Conservation (phyloP, 352 stramenopile genomes). For the Pythium aquatile region DNA sequence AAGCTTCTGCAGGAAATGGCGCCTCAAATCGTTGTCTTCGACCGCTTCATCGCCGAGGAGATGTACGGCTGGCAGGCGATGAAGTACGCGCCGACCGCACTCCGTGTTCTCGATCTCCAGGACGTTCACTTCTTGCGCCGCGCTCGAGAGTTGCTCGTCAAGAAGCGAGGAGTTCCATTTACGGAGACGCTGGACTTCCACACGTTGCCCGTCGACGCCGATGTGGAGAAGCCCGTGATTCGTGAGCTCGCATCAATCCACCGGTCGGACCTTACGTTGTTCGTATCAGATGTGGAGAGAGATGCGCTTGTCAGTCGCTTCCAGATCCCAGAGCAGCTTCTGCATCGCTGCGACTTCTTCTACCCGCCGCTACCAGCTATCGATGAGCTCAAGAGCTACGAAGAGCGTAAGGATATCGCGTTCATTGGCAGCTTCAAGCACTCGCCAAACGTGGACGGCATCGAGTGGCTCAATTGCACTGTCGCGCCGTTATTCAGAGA, state of each 20-base stretch:
- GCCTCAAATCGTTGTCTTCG: slow-evolving; percentile 76
- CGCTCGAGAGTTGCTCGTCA: slow-evolving; percentile 76
- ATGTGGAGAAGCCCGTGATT: slow-evolving; percentile 63
- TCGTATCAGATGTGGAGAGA: slow-evolving; percentile 64
- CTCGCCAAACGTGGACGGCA: slow-evolving; percentile 87
- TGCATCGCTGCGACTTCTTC: slow-evolving; percentile 74
- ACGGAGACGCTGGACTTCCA: slow-evolving; percentile 41
- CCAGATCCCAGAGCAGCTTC: slow-evolving; percentile 40
- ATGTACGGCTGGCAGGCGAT: slow-evolving; percentile 85
- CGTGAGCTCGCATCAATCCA: slow-evolving; percentile 78
- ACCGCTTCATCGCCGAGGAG: slow-evolving; percentile 83
- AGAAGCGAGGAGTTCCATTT: slow-evolving; percentile 46
- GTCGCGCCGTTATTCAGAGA: slow-evolving; percentile 77
- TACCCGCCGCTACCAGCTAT: slow-evolving; percentile 42
- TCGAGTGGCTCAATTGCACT: slow-evolving; percentile 65
- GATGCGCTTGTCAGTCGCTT: slow-evolving; percentile 60
- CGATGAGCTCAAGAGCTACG: slow-evolving; percentile 27
- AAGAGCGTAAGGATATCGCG: slow-evolving; percentile 61
- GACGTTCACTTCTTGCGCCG: slow-evolving; percentile 91
- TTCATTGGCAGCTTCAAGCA: slow-evolving; percentile 94
- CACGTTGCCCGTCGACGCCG: slow-evolving; percentile 27
- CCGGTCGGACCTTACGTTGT: slow-evolving; percentile 72
- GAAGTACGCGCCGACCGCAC: slow-evolving; percentile 71
- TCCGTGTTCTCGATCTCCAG: slow-evolving; percentile 91
- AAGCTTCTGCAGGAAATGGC: slow-evolving; percentile 52